Evolutionary conservation across 192 early-diverging fungal species (phyloP), one percentile per base, ranked within the genome.

Genomic region (Paraglomus brasilianum): DNA sequence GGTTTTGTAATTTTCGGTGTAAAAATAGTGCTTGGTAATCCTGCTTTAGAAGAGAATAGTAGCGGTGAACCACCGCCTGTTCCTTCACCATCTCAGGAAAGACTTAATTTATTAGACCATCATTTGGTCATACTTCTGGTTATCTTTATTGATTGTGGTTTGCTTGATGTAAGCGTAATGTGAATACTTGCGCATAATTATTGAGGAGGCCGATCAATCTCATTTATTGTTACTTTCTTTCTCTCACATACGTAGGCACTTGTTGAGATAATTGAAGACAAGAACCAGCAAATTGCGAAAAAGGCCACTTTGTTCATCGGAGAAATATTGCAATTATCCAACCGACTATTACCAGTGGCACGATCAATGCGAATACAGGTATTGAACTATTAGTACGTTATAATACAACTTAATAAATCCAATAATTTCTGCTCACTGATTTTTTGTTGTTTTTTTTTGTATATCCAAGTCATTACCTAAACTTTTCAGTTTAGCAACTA

Each of bases 121-220:
- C 88, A 88, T 74, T 80, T 88, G 17, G 84, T 82, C 44, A 78
- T 93, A 8, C 77, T 90, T 5, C 67, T 94, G 8, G 83, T 88
- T 1, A 82, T 89, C n/a, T 91, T 94, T 72, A 85, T 93, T 42
- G 89, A 93, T 21, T 77, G 81, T 53, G 89, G 91, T 10, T 67
- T 94, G 39, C 72, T 91, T 21, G 78, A 80, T 65, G 78, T 80
- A 52, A 38, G 56, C 51, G 41, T 69, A 49, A 19, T 21, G 74
- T 78, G 38, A 75, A 78, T 24, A 43, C 2, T 21, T 2, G 15
- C 8, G 15, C 11, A 36, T 53, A 15, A 11, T 38, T 2, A 7
- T 17, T 4, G n/a, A n/a, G n/a, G n/a, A n/a, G n/a, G n/a, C n/a
- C n/a, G n/a, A n/a, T n/a, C n/a, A n/a, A n/a, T n/a, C n/a, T n/a